Percentiles rank a stretch among this genome's conserved stretches.
phyloP scores from a whole-genome alignment of 202 grass and related monocot genomes.

The Cymbopogon flexuosus region DNA sequence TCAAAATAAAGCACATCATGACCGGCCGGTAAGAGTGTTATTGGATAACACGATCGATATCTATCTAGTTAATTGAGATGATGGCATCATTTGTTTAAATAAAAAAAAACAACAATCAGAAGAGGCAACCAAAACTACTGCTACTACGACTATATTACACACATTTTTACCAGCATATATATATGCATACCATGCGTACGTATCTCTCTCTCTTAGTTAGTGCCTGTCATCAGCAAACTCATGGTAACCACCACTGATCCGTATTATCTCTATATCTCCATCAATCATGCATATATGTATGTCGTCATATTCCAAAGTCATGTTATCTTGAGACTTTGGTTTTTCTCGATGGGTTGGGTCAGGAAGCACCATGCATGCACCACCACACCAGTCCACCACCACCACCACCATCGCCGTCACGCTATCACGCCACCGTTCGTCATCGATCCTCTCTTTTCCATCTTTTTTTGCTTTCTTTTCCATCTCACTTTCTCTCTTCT shows the following conservation, averaged over 20 bases:
- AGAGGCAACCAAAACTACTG: background rate
- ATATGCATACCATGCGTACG: no score
- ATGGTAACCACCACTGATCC: background rate
- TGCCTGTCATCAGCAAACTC: background rate
- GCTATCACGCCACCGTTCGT: slow-evolving; percentile 21
- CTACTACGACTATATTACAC: no score
- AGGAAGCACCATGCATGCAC: slow-evolving; percentile 29
- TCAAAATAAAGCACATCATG: slow-evolving; percentile 17
- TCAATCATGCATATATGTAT: slow-evolving; percentile 31
- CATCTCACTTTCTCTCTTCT: background rate
- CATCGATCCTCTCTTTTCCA: slow-evolving; percentile 4
- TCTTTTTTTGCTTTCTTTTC: background rate
- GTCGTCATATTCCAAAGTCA: slow-evolving; percentile 27
- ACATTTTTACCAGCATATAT: no score
- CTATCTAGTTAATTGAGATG: no score
- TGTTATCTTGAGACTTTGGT: background rate
- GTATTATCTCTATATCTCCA: background rate
- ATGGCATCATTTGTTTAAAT: background rate
- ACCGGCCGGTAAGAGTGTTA: slow-evolving; percentile 7
- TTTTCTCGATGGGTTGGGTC: slow-evolving; percentile 25
- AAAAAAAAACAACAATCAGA: background rate
- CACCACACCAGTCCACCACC: background rate
- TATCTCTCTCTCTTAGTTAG: background rate
- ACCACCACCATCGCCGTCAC: slow-evolving; percentile 1
- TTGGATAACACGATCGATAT: slow-evolving; percentile 24